phyloP scores from a whole-genome alignment of 345 rosid genomes.

The Angophora floribunda region DNA sequence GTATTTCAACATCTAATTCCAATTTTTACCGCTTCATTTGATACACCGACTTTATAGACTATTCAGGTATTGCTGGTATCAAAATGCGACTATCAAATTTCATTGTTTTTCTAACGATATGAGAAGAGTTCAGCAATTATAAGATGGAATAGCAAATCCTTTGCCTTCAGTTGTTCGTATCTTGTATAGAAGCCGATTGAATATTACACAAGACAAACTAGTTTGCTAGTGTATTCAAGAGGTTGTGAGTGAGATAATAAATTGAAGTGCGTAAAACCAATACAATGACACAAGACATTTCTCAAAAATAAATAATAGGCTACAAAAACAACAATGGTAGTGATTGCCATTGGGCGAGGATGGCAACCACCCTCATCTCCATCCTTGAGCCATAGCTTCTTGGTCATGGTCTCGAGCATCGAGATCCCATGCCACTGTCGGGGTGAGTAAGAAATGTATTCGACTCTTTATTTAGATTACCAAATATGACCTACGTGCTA shows the following conservation, averaged over 20 bases:
- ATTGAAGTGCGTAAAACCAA: rapidly evolving
- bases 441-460: rapidly evolving
- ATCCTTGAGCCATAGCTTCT: neutral
- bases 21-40: rapidly evolving
- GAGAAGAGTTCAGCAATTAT: neutral
- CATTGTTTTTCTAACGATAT: neutral
- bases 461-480: rapidly evolving
- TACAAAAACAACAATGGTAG: too few relatives aligned
- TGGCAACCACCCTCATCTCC: rapidly evolving
- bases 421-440: rapidly evolving
- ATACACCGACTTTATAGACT: rapidly evolving
- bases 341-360: neutral
- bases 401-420: neutral
- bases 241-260: neutral
- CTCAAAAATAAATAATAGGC: too few relatives aligned
- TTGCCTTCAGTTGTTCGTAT: rapidly evolving
- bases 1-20: rapidly evolving
- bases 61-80: rapidly evolving
- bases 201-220: rapidly evolving
- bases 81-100: rapidly evolving
- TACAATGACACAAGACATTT: rapidly evolving
- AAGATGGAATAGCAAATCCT: neutral
- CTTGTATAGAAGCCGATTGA: rapidly evolving
- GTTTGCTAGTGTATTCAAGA: rapidly evolving
- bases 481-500: neutral